Percentiles rank a stretch among this genome's conserved stretches.
phyloP scores from a whole-genome alignment of 768 basidiomycete genomes.

The Candolleomyces aberdarensis region DNA sequence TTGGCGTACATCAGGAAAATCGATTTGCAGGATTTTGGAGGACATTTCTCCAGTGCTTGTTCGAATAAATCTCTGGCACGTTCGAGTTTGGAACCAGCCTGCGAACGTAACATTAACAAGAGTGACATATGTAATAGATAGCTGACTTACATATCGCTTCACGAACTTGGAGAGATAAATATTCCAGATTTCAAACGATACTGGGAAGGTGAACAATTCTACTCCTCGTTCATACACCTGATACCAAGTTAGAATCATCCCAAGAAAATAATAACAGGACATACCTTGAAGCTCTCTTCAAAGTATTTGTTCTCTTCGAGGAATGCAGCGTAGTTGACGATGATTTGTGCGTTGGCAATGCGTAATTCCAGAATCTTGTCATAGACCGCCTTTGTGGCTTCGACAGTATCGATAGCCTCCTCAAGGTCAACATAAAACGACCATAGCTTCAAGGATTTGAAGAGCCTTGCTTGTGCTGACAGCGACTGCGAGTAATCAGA shows the following conservation, averaged over 20 bases:
- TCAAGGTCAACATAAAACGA: slow-evolving; percentile 98
- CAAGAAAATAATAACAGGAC: slow-evolving; percentile 4
- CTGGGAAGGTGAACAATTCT: slow-evolving; percentile 95
- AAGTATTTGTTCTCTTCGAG: slow-evolving; percentile 97
- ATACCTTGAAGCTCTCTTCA: slow-evolving; percentile 96
- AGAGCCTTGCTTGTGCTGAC: slow-evolving; percentile 83
- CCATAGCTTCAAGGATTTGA: slow-evolving; percentile 98
- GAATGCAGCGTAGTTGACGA: slow-evolving; percentile 96
- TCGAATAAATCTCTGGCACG: slow-evolving; percentile 97
- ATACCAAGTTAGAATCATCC: slow-evolving; percentile 8
- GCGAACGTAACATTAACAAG: slow-evolving; percentile 6
- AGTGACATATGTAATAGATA: too few species aligned
- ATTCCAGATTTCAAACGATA: slow-evolving; percentile 99
- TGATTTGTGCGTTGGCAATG: slow-evolving; percentile 97
- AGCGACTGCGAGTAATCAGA: slow-evolving; percentile 50
- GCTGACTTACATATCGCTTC: slow-evolving; percentile 80
- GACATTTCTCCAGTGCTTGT: slow-evolving; percentile 95
- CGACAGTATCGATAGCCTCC: slow-evolving; percentile 93
- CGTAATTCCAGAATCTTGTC: slow-evolving; percentile 95
- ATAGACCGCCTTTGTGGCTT: slow-evolving; percentile 88
- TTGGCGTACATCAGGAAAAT: slow-evolving; percentile 96
- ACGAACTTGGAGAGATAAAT: slow-evolving; percentile 97
- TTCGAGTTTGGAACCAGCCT: slow-evolving; percentile 94
- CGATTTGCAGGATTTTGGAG: slow-evolving; percentile 90
- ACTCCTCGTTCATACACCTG: slow-evolving; percentile 96